Percentiles rank a stretch among this genome's conserved stretches.
Evolutionary conservation across 169 alveolate genomes (phyloP).

Genomic region (Eimeria acervulina): DNA sequence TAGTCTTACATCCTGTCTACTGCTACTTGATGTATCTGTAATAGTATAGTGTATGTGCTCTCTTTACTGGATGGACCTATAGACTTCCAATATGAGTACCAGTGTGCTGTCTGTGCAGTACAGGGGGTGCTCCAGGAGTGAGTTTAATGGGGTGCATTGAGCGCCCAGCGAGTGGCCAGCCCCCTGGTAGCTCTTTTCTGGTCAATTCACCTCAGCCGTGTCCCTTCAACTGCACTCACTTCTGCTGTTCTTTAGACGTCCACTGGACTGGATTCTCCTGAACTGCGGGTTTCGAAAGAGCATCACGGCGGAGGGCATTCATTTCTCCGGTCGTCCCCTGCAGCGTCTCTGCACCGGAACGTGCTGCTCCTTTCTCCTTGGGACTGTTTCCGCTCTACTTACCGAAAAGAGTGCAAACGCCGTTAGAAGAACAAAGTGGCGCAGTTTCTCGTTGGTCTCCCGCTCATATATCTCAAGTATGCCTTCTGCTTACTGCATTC

Average conservation of each 20-base stretch:
- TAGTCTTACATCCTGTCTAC: too few relatives aligned
- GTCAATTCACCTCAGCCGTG: too few relatives aligned
- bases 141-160: too few relatives aligned
- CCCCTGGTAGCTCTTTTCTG: too few relatives aligned
- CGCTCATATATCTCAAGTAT: background rate
- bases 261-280: background rate
- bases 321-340: background rate
- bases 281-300: background rate
- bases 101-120: too few relatives aligned
- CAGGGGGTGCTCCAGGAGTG: too few relatives aligned
- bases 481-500: background rate
- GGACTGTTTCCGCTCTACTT: background rate
- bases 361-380: background rate
- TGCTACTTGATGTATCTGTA: too few relatives aligned
- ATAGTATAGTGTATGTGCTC: too few relatives aligned
- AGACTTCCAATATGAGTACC: too few relatives aligned
- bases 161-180: too few relatives aligned
- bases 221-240: background rate
- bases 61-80: too few relatives aligned
- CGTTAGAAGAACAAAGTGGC: background rate
- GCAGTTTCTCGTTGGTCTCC: background rate
- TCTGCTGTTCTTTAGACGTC: background rate
- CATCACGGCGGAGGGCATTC: background rate
- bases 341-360: background rate
- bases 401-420: background rate